Base-by-base conservation (phyloP, 306 rosid species). In the Morella rubra region DNA sequence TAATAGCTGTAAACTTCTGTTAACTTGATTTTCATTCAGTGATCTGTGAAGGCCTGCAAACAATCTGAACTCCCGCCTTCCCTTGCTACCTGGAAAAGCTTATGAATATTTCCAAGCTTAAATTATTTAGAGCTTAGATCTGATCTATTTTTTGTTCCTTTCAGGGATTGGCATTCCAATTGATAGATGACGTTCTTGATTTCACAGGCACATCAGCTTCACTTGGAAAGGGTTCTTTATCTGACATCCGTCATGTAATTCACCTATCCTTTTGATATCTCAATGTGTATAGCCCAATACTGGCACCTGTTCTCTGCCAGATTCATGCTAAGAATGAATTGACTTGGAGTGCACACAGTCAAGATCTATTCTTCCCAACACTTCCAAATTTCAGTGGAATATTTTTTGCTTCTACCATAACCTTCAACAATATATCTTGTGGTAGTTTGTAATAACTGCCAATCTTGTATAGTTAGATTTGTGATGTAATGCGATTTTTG, bases 131-230 rank as follows among this genome's bases (percentile, higher is more conserved):
- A 68, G 61, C 62, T 72, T 73, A 72, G 22, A 7, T 14, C 42
- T 40, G 53, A 50, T 44, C 46, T 44, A 60, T 7, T 53, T 71
- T 45, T 73, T 52, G 55, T 46, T 83, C 16, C 75, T 76, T 81
- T 32, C 92, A 95, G 99, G 99, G 99, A 14, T 82, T 95, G 84
- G 99, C 99, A 20, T 92, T 77, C 83, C 99, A 95, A 71, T 85
- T 95, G 84, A 95, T 92, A 65, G 99, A 95, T 56, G 99, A 95
- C 69, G 87, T 92, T 68, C 97, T 95, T 42, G 99, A 95, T 85
- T 95, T 92, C 85, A 92, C 90, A 10, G 96, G 97, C 84, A 89
- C 97, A n/a, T 89, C 99, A 40, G 85, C 96, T 66, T 92, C 97
- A 22, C 97, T 90, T 75, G 99, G 97, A 79, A 95, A 95, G 92